Evolutionary conservation across 371 early-diverging fungal genomes (phyloP).

Genomic region (Rhizopus microsporus): DNA sequence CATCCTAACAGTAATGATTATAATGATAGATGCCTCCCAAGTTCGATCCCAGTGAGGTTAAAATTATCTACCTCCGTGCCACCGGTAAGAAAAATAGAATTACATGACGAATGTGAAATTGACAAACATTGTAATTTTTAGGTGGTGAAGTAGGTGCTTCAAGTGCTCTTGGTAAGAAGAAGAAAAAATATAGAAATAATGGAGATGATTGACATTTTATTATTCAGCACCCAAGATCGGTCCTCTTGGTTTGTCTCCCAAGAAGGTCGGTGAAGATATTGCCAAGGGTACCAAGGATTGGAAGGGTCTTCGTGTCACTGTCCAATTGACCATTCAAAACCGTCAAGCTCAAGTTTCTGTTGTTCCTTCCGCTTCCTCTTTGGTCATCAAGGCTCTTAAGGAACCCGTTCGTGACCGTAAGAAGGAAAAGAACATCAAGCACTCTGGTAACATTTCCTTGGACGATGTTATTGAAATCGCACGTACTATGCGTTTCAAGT

Average conservation of each 20-base stretch:
- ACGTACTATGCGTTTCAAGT: slow-evolving; percentile 94
- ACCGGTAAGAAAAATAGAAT: slow-evolving; percentile 72
- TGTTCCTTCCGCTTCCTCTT: slow-evolving; percentile 96
- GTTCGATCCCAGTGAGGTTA: slow-evolving; percentile 87
- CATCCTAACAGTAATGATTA: slow-evolving; percentile 1
- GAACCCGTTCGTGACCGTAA: slow-evolving; percentile 99
- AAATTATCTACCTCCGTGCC: slow-evolving; percentile 93
- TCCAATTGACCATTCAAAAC: slow-evolving; percentile 98
- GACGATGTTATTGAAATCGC: slow-evolving; percentile 97
- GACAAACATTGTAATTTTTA: slow-evolving; percentile 1
- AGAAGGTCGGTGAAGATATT: slow-evolving; percentile 99
- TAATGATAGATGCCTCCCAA: slow-evolving; percentile 72
- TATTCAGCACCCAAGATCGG: slow-evolving; percentile 91
- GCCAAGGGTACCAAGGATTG: slow-evolving; percentile 99
- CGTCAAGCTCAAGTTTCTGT: slow-evolving; percentile 99
- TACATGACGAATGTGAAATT: neutral
- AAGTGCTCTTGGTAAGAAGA: slow-evolving; percentile 77
- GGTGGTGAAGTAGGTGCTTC: slow-evolving; percentile 89
- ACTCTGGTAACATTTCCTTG: slow-evolving; percentile 90
- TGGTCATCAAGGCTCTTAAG: slow-evolving; percentile 98
- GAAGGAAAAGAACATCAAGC: slow-evolving; percentile 99
- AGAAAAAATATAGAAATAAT: neutral
- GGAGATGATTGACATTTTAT: slow-evolving; percentile 2
- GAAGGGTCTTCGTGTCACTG: slow-evolving; percentile 99
- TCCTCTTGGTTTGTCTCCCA: slow-evolving; percentile 99